Base-by-base conservation (phyloP, 768 basidiomycete species). In the Boletus coccyginus region DNA sequence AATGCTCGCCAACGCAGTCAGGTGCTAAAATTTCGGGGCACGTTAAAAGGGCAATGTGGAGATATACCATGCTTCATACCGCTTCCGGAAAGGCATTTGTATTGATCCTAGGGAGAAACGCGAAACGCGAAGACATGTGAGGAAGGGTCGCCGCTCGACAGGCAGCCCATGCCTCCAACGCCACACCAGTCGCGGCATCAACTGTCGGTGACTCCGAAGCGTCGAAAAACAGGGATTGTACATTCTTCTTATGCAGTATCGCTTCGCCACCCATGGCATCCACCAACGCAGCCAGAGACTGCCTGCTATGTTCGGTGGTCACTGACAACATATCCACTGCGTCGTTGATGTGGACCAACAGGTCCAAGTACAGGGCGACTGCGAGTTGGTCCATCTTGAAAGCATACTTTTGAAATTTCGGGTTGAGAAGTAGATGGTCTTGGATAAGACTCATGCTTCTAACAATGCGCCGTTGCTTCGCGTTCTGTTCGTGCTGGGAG, bases 301-400 rank as follows among this genome's bases (percentile, higher is more conserved):
- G 58, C 29, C 77, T 75, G 35, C 57, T 41, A 32, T 17, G 41
- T 2, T 1, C 24, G n/a, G 10, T 55, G 13, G 64, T 46, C 2
- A 70, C 50, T 0, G 80, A 80, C 8, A 79, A 57, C 48, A 81
- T 57, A 46, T 84, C 79, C 29, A 79, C 72, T 1, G 67, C 80
- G 13, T 53, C 53, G 13, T 47, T 52, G 13, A 81, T 71, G 10
- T 62, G 66, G 11, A 79, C 49, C 0, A 63, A 69, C 8, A 74
- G 46, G 53, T 84, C 82, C 10, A 65, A 44, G 60, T 69, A 72
- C 16, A 85, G 58, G 2, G 78, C 67, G 6, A 72, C 56, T 0
- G 74, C 71, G 1, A 83, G 60, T 39, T 68, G 71, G 58, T 82
- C 82, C 80, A 81, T 79, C 35, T 67, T 64, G 44, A 84, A 79